Percentiles rank a stretch among this genome's conserved stretches.
phyloP scores from a whole-genome alignment of 1,284 basidiomycete genomes.

The Boletus smithii region DNA sequence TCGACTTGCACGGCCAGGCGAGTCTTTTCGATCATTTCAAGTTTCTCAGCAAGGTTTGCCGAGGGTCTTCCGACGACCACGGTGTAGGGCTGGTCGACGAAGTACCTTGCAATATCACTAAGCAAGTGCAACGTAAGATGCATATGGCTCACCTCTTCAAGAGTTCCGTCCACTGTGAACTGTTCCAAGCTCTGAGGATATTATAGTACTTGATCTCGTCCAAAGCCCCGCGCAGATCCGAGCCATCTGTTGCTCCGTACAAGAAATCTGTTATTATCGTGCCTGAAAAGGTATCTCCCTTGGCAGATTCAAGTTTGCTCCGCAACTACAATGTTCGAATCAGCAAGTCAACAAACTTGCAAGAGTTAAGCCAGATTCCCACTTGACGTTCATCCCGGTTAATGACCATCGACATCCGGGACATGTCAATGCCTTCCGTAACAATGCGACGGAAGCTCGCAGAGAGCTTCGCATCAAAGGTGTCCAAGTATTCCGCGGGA shows the following conservation, averaged over 20 bases:
- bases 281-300: slow-evolving; percentile 72
- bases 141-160: slow-evolving; percentile 62
- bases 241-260: slow-evolving; percentile 83
- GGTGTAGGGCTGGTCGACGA: slow-evolving; percentile 67
- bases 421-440: slow-evolving; percentile 84
- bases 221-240: slow-evolving; percentile 71
- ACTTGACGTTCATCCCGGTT: slow-evolving; percentile 87
- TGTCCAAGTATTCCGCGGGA: slow-evolving; percentile 74
- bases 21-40: slow-evolving; percentile 81
- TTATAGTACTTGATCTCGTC: slow-evolving; percentile 79
- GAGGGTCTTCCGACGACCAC: slow-evolving; percentile 88
- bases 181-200: slow-evolving; percentile 68
- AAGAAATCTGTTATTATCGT: slow-evolving; percentile 84
- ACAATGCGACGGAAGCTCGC: slow-evolving; percentile 72
- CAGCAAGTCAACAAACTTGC: slow-evolving; percentile 2
- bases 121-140: slow-evolving; percentile 2
- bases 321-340: slow-evolving; percentile 48
- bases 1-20: slow-evolving; percentile 72
- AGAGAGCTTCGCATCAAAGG: slow-evolving; percentile 70
- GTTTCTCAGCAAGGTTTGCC: slow-evolving; percentile 73
- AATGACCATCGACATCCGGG: slow-evolving; percentile 86
- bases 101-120: slow-evolving; percentile 56
- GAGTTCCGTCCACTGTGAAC: slow-evolving; percentile 76
- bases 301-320: slow-evolving; percentile 70
- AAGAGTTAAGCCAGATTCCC: slow-evolving; percentile 9